A percentile compares a stretch with the other conserved stretches of the same genome.
phyloP scores from a whole-genome alignment of 2,329 filamentous ascomycete genomes.

The Pseudocercospora macadamiae region DNA sequence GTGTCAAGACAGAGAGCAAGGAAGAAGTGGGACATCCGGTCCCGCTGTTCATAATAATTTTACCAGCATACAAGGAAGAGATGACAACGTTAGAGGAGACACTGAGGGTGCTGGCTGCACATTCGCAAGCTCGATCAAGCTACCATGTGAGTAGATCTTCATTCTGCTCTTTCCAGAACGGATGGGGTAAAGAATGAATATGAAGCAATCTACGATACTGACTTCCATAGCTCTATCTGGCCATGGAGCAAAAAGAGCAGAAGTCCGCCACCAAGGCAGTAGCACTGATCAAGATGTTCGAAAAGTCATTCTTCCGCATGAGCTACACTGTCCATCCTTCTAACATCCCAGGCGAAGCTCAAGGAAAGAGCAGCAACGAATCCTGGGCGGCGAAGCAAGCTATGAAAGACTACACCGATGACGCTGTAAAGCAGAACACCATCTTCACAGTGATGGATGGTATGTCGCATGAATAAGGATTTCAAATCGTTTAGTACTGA shows the following conservation, averaged over 20 bases:
- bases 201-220: no score
- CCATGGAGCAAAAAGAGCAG: conserved; percentile 71
- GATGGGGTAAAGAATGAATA: no score
- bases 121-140: conserved; percentile 63
- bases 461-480: conserved; percentile 45
- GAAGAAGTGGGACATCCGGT: conserved; percentile 17
- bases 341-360: conserved; percentile 67
- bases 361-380: conserved; percentile 75
- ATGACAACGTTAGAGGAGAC: conserved; percentile 69
- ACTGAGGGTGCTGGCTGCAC: conserved; percentile 68
- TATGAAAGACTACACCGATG: conserved; percentile 61
- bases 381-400: conserved; percentile 70
- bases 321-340: conserved; percentile 69
- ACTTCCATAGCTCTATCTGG: conserved; percentile 65
- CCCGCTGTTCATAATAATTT: conserved; percentile 65
- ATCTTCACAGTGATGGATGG: conserved; percentile 74
- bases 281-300: conserved; percentile 63
- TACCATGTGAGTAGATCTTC: conserved; percentile 67
- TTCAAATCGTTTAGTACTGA: conserved; percentile 13
- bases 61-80: conserved; percentile 77
- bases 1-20: conserved; percentile 27
- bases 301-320: conserved; percentile 67
- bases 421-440: conserved; percentile 58
- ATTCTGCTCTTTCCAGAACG: neutral
- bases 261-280: conserved; percentile 65